These are phyloP conservation scores for Phellopilus nigrolimitatus DNA, from an alignment of 1,284 basidiomycete genomes.

Conservation along the genomic window DNA sequence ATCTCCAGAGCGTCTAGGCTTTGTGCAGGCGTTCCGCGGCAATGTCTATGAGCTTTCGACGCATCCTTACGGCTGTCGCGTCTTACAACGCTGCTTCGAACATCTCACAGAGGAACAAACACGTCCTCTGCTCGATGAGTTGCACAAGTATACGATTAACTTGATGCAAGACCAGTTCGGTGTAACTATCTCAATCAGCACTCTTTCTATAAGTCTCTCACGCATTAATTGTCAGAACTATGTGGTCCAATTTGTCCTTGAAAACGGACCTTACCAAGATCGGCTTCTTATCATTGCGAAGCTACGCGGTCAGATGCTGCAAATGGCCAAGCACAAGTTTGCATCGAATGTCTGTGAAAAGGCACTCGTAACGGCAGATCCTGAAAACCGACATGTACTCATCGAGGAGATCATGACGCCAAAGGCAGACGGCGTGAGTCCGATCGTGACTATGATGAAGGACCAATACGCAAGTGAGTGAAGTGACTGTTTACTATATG, in stretches of 20 bases:
- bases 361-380: constrained; percentile 67
- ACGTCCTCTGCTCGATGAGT: constrained; percentile 77
- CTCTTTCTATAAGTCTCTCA: constrained; percentile 15
- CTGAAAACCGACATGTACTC: constrained; percentile 59
- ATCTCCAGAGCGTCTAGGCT: constrained; percentile 68
- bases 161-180: constrained; percentile 89
- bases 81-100: constrained; percentile 91
- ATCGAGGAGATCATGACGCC: constrained; percentile 78
- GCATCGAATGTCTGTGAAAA: constrained; percentile 98
- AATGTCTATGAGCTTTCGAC: constrained; percentile 83
- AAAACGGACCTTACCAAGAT: constrained; percentile 73
- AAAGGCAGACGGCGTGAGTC: constrained; percentile 57
- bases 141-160: constrained; percentile 66
- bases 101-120: constrained; percentile 69
- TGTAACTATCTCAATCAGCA: constrained; percentile 40
- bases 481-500: not conserved
- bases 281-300: constrained; percentile 63
- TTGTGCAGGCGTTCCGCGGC: constrained; percentile 76
- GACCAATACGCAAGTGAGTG: constrained; percentile 84
- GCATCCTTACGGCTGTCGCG: constrained; percentile 94
- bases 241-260: constrained; percentile 91
- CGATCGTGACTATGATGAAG: constrained; percentile 80
- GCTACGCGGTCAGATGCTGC: constrained; percentile 75
- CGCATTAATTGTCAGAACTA: constrained; percentile 64
- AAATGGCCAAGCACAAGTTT: constrained; percentile 88